Evolutionary conservation across 1,284 basidiomycete species (phyloP), one percentile per base, ranked within the genome.

Genomic region (Ganoderma boninense): DNA sequence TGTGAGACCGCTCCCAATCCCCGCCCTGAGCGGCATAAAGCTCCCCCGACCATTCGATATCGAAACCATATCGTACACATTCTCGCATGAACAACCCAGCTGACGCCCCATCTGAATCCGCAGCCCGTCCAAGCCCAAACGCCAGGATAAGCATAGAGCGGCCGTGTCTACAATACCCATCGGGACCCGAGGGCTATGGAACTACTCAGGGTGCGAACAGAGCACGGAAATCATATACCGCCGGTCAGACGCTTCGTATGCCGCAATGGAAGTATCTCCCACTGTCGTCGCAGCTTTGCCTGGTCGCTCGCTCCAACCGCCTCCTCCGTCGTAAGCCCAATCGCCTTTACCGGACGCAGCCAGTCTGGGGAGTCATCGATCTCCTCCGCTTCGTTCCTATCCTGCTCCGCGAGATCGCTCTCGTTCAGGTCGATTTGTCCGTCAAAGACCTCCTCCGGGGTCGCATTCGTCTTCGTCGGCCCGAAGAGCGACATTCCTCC

Each of bases 371-470:
- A 90, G 77, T 95, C 91, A 76, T 95, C 93, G 2, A 89, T 87
- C 78, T 94, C 92, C 3, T 87, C 90, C 71, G 93, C 93, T 78
- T 92, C 92, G 5, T 87, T 89, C 26, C 90, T 86, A 67, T 95
- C 93, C 74, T 91, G 88, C 73, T 95, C 93, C 63, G 93, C 77
- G 16, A 94, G 85, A 74, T 95, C 93, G 71, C 93, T 88, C 75
- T 94, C 93, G 44, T 84, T 82, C 70, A 95, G 77, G 75, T 95
- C 93, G 71, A 94, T 90, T 70, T 88, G 86, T 23, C 87, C 89
- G 49, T 75, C 83, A 73, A 90, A 90, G 8, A 93, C 87, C 44
- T 91, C 87, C 63, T 92, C 90, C 0, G 89, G 89, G 10, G 86
- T 88, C 16, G 87, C 81, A 46, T 84, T 81, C 6, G 84, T 80